Conservation (phyloP, 768 basidiomycete genomes). For the Russula griseocarnosa region DNA sequence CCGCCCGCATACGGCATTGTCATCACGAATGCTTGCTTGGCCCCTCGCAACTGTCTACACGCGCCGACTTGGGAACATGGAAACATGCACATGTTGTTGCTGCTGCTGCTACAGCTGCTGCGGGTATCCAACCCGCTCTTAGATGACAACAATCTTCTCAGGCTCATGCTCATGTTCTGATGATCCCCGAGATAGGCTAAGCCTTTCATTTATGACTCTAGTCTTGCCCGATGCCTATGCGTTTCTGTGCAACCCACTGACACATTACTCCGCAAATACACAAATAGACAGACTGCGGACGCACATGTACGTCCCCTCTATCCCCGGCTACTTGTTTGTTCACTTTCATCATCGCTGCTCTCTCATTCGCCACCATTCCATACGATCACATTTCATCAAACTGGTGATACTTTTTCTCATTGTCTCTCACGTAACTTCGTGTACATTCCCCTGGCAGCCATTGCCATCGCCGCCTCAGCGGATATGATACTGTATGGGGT, state of each 20-base stretch:
- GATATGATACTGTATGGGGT: not conserved
- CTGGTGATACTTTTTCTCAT: not conserved
- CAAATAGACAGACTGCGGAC: too few species aligned
- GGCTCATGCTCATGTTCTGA: too few species aligned
- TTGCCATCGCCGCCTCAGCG: not conserved
- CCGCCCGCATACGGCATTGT: conserved; percentile 1
- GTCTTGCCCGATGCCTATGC: not conserved
- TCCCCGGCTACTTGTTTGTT: not conserved
- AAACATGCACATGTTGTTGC: too few species aligned
- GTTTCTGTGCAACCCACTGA: not conserved
- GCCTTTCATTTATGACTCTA: not conserved
- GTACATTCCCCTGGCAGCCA: not conserved
- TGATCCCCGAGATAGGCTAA: not conserved
- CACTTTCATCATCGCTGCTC: too few species aligned
- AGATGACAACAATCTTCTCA: not conserved
- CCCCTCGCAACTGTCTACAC: conserved; percentile 9
- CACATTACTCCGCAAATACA: not conserved
- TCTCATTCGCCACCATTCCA: not conserved
- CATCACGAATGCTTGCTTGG: not conserved
- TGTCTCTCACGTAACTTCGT: not conserved
- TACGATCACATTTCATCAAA: not conserved
- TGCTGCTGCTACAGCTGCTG: too few species aligned
- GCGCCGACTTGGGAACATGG: not conserved
- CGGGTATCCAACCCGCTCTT: not conserved
- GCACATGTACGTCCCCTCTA: not conserved